A percentile compares a stretch with the other conserved stretches of the same genome.
These are phyloP conservation scores for Rhazya stricta DNA, from an alignment of 257 asterid species.

Conservation along the genomic window DNA sequence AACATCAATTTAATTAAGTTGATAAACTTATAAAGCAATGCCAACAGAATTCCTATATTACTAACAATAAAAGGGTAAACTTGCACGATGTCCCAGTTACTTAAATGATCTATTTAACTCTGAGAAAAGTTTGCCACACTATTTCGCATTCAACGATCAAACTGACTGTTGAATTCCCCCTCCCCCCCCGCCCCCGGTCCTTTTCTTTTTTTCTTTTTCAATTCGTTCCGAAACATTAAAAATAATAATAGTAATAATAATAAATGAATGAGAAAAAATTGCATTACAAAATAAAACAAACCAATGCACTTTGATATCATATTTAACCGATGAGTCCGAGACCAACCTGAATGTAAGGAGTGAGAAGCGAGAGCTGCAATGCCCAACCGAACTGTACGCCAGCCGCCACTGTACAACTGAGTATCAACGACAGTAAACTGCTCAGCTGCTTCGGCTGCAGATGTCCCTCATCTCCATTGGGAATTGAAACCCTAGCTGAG, in stretches of 20 bases:
- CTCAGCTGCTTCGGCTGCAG: constrained; percentile 35
- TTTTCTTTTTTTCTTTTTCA: no score
- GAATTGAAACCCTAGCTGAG: constrained; percentile 26
- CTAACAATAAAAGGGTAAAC: background rate
- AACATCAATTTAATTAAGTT: background rate
- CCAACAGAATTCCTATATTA: no score
- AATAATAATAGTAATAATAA: no score
- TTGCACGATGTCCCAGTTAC: background rate
- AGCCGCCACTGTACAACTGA: constrained; percentile 94
- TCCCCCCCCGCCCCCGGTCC: no score
- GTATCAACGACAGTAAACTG: constrained; percentile 59
- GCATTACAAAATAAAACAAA: background rate
- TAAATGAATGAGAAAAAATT: no score
- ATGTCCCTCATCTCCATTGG: constrained; percentile 34
- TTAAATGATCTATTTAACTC: background rate
- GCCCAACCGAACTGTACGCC: constrained; percentile 99
- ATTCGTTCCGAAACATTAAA: background rate
- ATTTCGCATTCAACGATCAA: background rate
- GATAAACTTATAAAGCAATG: background rate
- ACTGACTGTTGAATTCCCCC: background rate
- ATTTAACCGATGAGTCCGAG: background rate
- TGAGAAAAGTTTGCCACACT: background rate
- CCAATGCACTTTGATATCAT: background rate
- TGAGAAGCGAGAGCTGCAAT: constrained; percentile 90
- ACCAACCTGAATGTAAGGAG: constrained; percentile 91